Percentiles rank a stretch among this genome's conserved stretches.
These are phyloP conservation scores for Xylaria digitata DNA, from an alignment of 2,329 filamentous ascomycete species.

Conservation along the genomic window DNA sequence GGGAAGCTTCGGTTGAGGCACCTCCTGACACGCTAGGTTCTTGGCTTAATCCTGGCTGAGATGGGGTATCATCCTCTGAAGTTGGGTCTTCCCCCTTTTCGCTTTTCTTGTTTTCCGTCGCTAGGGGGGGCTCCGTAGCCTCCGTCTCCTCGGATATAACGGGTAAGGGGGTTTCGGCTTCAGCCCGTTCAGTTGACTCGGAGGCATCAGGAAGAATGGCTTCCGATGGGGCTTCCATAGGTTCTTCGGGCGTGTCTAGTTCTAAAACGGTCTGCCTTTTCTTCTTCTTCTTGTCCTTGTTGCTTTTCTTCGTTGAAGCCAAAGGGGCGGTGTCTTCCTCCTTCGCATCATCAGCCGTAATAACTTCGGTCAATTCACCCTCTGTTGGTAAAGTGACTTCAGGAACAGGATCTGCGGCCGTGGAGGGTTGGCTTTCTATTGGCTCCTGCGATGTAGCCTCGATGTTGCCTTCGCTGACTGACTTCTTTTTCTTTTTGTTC, in stretches of 20 bases:
- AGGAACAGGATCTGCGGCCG: background rate
- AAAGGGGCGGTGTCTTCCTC: conserved; percentile 18
- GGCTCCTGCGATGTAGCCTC: conserved; percentile 27
- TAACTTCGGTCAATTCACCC: background rate
- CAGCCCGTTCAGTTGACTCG: conserved; percentile 8
- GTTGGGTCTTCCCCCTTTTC: conserved; percentile 24
- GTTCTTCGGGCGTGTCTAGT: conserved; percentile 18
- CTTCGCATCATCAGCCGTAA: conserved; percentile 9
- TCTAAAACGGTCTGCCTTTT: conserved; percentile 29
- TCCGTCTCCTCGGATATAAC: background rate
- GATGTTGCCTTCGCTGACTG: background rate
- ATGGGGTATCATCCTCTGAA: conserved; percentile 22
- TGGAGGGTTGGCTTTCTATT: conserved; percentile 29
- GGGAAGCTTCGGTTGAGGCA: conserved; percentile 9
- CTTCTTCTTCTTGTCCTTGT: conserved; percentile 37
- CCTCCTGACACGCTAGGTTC: conserved; percentile 18
- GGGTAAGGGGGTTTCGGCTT: background rate
- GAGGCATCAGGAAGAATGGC: background rate
- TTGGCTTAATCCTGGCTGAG: conserved; percentile 13
- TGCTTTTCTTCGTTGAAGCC: conserved; percentile 40
- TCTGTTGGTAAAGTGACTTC: conserved; percentile 1
- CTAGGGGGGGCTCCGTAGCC: conserved; percentile 35
- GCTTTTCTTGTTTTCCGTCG: conserved; percentile 49
- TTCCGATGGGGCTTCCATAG: conserved; percentile 22
- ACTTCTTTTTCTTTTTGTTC: conserved; percentile 51